Conservation (phyloP, 169 alveolate species). For the Cryptosporidium muris region DNA sequence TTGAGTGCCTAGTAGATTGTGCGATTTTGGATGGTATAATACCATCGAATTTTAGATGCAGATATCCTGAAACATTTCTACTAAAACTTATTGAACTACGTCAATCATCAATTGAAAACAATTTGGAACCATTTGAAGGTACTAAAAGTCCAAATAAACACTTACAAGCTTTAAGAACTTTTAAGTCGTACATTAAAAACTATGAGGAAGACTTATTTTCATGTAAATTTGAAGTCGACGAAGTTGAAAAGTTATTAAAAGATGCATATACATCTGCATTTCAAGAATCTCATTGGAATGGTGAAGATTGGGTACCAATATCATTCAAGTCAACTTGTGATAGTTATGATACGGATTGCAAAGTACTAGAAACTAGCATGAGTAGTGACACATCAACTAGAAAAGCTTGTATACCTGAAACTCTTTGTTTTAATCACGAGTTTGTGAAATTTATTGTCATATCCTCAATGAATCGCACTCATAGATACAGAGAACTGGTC, state of each 20-base stretch:
- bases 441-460: constrained; percentile 44
- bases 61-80: constrained; percentile 60
- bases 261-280: constrained; percentile 49
- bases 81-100: constrained; percentile 45
- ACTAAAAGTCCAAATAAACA: constrained; percentile 19
- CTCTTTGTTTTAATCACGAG: constrained; percentile 60
- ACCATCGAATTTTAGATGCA: constrained; percentile 60
- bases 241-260: constrained; percentile 46
- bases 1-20: constrained; percentile 65
- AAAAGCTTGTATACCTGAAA: constrained; percentile 8
- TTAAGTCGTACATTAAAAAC: constrained; percentile 46
- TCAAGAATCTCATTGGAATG: constrained; percentile 54
- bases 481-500: constrained; percentile 58
- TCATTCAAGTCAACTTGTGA: neutral
- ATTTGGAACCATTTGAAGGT: neutral
- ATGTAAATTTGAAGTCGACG: constrained; percentile 17
- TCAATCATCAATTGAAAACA: constrained; percentile 2
- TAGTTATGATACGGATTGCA: too few species aligned
- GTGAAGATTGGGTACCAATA: constrained; percentile 39
- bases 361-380: neutral
- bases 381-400: neutral
- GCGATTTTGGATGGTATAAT: constrained; percentile 62
- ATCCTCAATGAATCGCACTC: constrained; percentile 51
- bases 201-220: constrained; percentile 65
- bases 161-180: constrained; percentile 21